Conservation (phyloP, 148 eudicot species). For the Salicornia ramosissima region DNA sequence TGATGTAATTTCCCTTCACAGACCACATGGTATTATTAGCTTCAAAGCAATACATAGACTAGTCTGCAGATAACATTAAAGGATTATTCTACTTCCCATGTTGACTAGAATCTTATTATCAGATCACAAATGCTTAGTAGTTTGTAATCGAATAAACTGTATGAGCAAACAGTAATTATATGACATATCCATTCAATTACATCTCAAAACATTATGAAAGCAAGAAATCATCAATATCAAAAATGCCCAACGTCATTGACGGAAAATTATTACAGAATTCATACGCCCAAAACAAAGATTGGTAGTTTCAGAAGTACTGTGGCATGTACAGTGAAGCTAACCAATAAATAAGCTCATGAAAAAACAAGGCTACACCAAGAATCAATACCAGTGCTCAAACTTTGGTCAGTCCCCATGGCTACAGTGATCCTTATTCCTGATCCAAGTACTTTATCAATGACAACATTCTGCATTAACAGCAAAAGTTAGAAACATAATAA, state of each 20-base stretch:
- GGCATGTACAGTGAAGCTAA: background rate
- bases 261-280: background rate
- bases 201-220: background rate
- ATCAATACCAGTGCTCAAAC: conserved; percentile 56
- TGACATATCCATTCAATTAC: background rate
- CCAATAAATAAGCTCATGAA: conserved; percentile 1
- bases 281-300: background rate
- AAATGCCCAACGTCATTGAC: background rate
- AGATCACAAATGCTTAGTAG: background rate
- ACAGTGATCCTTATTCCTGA: conserved; percentile 87
- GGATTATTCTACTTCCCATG: conserved; percentile 4
- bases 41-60: conserved; percentile 14
- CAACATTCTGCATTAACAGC: conserved; percentile 64
- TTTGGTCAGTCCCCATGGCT: conserved; percentile 74
- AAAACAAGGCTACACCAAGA: background rate
- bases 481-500: conserved; percentile 8
- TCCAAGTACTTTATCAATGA: conserved; percentile 65
- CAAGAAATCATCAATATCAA: background rate
- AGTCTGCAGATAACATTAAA: conserved; percentile 7
- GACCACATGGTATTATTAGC: conserved; percentile 20
- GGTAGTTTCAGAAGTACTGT: background rate
- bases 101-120: background rate
- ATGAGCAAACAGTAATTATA: background rate
- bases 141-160: background rate
- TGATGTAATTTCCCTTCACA: conserved; percentile 44